Base-by-base conservation (phyloP, 768 basidiomycete genomes). In the Dentipellis sp. region DNA sequence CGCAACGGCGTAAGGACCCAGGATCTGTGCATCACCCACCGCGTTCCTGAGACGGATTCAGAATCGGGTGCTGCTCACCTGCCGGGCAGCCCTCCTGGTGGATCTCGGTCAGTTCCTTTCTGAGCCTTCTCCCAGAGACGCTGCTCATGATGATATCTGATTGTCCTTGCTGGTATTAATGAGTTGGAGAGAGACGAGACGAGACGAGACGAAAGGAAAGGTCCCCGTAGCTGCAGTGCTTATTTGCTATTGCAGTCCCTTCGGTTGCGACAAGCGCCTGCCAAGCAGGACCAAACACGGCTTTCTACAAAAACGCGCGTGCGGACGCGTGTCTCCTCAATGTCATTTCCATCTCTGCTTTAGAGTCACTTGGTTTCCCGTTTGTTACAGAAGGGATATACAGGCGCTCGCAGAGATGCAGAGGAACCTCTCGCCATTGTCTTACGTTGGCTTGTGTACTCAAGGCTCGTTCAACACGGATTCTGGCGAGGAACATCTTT, bases 341-440 rank as follows among this genome's bases (percentile, higher is more conserved):
- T 61, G 50, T 56, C 56, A 40, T 53, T 45, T 50, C 38, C 58
- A 60, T 64, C 64, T 36, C 61, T 46, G 64, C 64, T 23, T 58
- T 65, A 65, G 64, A 65, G 64, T 65, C 64, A 65, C 64, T 64
- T 65, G 64, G 46, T 51, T 56, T 62, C 63, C 63, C 57, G 36
- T 14, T 53, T 4, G 22, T 50, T n/a, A n/a, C 29, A 53, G 52
- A 39, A 56, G 58, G 63, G 64, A 58, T 47, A 42, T 56, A 34
- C 64, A 65, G 59, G 64, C 61, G 64, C 64, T 65, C 64, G 64
- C 47, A 61, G 64, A 34, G 64, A 64, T 58, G 54, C 37, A 64
- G 58, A 65, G n/a, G 22, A 57, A 59, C 56, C 19, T 51, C 58
- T 63, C 57, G 49, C 51, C 55, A 54, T 51, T 2, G 53, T 63